Conservation (phyloP, 176 grass and related monocot genomes). For the Ananas comosus region DNA sequence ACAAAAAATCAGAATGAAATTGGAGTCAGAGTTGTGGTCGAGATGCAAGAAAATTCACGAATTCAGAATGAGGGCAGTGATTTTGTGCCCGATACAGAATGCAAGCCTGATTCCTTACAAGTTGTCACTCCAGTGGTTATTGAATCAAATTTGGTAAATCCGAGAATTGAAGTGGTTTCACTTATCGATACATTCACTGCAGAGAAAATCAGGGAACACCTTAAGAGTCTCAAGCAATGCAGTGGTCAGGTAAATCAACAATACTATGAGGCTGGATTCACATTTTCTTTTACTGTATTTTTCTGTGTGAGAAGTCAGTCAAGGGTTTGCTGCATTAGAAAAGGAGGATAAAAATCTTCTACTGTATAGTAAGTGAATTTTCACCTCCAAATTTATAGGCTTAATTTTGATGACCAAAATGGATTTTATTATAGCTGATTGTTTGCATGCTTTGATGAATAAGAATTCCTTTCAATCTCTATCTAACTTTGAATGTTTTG, state of each 20-base stretch:
- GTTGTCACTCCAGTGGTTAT: slow-evolving; percentile 16
- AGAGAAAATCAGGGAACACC: slow-evolving; percentile 54
- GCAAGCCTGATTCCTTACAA: slow-evolving; percentile 1
- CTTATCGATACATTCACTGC: slow-evolving; percentile 71
- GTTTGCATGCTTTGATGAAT: too few relatives aligned
- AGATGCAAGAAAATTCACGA: slow-evolving; percentile 20
- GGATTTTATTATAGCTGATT: too few relatives aligned
- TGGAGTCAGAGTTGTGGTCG: neutral
- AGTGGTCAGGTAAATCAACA: slow-evolving; percentile 35
- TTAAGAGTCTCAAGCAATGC: slow-evolving; percentile 57
- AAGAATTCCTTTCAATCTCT: too few relatives aligned
- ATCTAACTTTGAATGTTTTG: too few relatives aligned
- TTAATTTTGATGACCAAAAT: too few relatives aligned
- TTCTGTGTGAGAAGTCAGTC: slow-evolving; percentile 14
- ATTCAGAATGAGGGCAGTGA: slow-evolving; percentile 13
- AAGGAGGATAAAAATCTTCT: too few relatives aligned
- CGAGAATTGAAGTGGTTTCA: slow-evolving; percentile 38
- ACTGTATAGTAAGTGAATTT: too few relatives aligned
- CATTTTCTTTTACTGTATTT: slow-evolving; percentile 9
- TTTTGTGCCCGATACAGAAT: slow-evolving; percentile 12
- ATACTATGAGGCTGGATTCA: slow-evolving; percentile 4
- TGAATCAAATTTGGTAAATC: slow-evolving; percentile 11
- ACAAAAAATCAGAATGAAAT: too few relatives aligned
- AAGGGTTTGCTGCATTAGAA: too few relatives aligned
- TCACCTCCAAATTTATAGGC: too few relatives aligned